These are phyloP conservation scores for Geranium brycei DNA, from an alignment of 345 rosid genomes.

Conservation along the genomic window DNA sequence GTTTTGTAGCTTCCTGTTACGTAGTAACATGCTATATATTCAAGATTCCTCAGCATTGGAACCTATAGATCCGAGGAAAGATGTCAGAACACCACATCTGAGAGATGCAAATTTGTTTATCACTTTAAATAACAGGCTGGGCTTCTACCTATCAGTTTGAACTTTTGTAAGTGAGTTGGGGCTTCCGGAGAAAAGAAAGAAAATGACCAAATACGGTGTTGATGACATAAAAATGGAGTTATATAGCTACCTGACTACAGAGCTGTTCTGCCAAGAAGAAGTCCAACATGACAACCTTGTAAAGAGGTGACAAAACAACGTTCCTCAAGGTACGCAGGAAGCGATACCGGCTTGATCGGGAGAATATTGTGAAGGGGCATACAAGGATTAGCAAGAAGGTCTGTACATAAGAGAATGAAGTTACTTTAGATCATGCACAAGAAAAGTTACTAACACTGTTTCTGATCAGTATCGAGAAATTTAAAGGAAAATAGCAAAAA, in stretches of 20 bases:
- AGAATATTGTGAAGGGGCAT: conserved; percentile 72
- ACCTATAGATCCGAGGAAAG: conserved; percentile 29
- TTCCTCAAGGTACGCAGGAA: conserved; percentile 65
- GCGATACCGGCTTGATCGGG: conserved; percentile 59
- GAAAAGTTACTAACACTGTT: too few relatives aligned
- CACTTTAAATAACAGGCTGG: too few relatives aligned
- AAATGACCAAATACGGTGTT: too few relatives aligned
- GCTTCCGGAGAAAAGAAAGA: too few relatives aligned
- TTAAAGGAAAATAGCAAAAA: too few relatives aligned
- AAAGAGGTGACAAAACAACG: conserved; percentile 72
- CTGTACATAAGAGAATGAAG: conserved; percentile 23
- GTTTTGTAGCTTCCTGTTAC: conserved; percentile 87
- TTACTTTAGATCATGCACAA: too few relatives aligned
- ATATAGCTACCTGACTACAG: conserved; percentile 64
- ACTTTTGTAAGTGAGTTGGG: too few relatives aligned
- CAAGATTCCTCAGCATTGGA: conserved; percentile 71
- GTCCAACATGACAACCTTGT: conserved; percentile 95
- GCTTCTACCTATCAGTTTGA: too few relatives aligned
- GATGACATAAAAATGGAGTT: too few relatives aligned
- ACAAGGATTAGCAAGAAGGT: conserved; percentile 40
- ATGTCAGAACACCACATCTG: too few relatives aligned
- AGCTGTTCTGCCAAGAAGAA: conserved; percentile 99
- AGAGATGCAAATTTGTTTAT: too few relatives aligned
- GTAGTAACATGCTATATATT: conserved; percentile 81
- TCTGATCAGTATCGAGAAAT: too few relatives aligned